Percentiles rank a stretch among this genome's conserved stretches.
Evolutionary conservation across 2,329 filamentous ascomycete species (phyloP).

Genomic region (Phoma sp.): DNA sequence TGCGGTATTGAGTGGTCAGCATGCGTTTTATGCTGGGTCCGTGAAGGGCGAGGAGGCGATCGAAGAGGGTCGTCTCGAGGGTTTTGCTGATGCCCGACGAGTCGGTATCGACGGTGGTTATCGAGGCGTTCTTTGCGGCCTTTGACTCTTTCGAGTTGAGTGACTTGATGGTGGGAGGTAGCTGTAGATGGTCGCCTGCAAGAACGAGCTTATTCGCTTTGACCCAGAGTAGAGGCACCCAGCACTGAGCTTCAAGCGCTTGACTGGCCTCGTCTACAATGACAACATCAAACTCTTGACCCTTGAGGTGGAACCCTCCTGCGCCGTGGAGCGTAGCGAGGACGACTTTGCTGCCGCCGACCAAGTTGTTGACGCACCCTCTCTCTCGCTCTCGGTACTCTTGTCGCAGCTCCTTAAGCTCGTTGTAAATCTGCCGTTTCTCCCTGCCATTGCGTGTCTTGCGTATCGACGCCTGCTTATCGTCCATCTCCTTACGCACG

Average conservation of each 20-base stretch:
- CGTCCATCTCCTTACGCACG: conserved; percentile 89
- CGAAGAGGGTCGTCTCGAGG: conserved; percentile 91
- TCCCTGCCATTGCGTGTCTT: conserved; percentile 85
- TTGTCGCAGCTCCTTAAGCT: conserved; percentile 83
- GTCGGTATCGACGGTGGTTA: conserved; percentile 34
- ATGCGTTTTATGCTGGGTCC: conserved; percentile 87
- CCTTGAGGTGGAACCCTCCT: conserved; percentile 80
- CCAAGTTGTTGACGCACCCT: conserved; percentile 77
- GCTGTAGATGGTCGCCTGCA: conserved; percentile 91
- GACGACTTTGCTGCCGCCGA: conserved; percentile 82
- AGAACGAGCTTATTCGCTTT: conserved; percentile 82
- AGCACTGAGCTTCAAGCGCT: conserved; percentile 94
- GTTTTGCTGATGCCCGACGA: conserved; percentile 57
- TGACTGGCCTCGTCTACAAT: conserved; percentile 97
- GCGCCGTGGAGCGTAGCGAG: conserved; percentile 92
- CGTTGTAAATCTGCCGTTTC: conserved; percentile 79
- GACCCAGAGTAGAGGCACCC: conserved; percentile 80
- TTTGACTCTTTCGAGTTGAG: conserved; percentile 54
- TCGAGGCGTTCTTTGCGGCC: conserved; percentile 40
- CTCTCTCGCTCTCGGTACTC: conserved; percentile 88
- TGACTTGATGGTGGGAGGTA: conserved; percentile 94
- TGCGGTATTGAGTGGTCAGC: conserved; percentile 96
- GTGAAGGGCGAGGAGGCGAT: conserved; percentile 81
- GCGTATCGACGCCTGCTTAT: conserved; percentile 84
- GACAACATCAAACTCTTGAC: conserved; percentile 87